These are phyloP conservation scores for Caryopteris hybrid DNA, from an alignment of 305 asterid genomes.

Conservation along the genomic window DNA sequence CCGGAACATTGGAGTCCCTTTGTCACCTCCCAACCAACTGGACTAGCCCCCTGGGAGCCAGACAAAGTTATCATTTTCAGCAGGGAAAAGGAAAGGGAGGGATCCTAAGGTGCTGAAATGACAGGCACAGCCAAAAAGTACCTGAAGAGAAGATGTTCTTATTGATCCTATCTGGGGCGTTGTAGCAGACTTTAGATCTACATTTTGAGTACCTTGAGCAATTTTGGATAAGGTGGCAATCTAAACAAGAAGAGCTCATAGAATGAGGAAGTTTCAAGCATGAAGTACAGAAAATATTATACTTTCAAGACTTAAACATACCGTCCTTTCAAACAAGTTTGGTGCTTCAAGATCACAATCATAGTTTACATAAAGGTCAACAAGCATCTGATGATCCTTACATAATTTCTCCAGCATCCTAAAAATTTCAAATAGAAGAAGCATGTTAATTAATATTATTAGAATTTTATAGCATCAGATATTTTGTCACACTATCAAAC, in stretches of 20 bases:
- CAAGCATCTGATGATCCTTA: conserved; percentile 97
- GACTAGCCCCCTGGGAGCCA: too few species aligned
- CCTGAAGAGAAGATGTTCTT: conserved; percentile 94
- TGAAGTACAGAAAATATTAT: conserved; percentile 15
- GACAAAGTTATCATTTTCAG: conserved; percentile 11
- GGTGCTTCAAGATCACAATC: conserved; percentile 99
- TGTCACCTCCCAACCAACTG: too few species aligned
- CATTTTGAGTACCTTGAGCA: conserved; percentile 85
- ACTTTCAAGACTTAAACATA: conserved; percentile 28
- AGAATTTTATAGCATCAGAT: neutral
- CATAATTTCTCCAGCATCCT: conserved; percentile 98
- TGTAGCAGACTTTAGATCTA: conserved; percentile 77
- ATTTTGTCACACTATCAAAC: neutral
- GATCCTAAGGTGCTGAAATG: conserved; percentile 15
- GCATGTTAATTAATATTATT: conserved; percentile 9
- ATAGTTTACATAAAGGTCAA: conserved; percentile 94
- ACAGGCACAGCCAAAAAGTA: conserved; percentile 28
- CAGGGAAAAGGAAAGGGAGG: neutral
- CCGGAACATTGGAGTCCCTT: too few species aligned
- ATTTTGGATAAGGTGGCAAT: conserved; percentile 81
- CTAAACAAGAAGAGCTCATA: conserved; percentile 40
- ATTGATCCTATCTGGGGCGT: conserved; percentile 79
- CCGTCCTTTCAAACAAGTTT: conserved; percentile 91
- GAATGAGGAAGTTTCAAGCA: conserved; percentile 26
- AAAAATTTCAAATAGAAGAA: conserved; percentile 24